Base-by-base conservation (phyloP, 495 filamentous ascomycete genomes). In the Ramalina peruviana region DNA sequence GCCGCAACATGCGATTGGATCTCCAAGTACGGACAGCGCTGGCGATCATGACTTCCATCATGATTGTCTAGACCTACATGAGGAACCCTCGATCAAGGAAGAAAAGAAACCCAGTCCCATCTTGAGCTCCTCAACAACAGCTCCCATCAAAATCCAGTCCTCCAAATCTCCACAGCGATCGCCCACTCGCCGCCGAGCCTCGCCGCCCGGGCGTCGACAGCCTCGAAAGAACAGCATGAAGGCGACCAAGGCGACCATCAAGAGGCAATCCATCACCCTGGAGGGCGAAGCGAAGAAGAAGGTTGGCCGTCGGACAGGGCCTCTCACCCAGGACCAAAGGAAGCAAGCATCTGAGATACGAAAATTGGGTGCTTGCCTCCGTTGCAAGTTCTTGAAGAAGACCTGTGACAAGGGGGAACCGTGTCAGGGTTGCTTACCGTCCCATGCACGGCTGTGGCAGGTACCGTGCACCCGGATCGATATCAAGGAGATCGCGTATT, bases 341-440 rank as follows among this genome's bases (percentile, higher is more conserved):
- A 89, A 92, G 68, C 88, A 94, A 67, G 88, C 88, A 30, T 86
- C 85, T 53, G 88, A 94, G 67, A 95, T 95, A 53, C 78, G 88
- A 57, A 95, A 94, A 65, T 70, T 94, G 56, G 77, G 88, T 53
- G 88, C 88, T 30, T 95, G 88, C 64, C 72, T 95, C 43, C 81
- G 88, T n/a, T 95, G 88, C 76, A 95, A 94, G 67, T 95, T 94
- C 67, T 72, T 95, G 57, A 95, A 95, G 77, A 95, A 95, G 76
- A 94, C 87, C 67, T 95, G 88, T 61, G 88, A 95, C 65, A 93
- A 86, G 67, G 88, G 88, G 48, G 88, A 95, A 65, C 88, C 88
- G 37, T 95, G 88, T 65, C 82, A 79, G 58, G 88, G 88, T 17
- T 95, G 88, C 70, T 84, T 92, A 65, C 88, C 88, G 15, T 88